Evolutionary conservation across 1,139 yeast genomes (phyloP).

Genomic region (Trichomonascaceae sp.): DNA sequence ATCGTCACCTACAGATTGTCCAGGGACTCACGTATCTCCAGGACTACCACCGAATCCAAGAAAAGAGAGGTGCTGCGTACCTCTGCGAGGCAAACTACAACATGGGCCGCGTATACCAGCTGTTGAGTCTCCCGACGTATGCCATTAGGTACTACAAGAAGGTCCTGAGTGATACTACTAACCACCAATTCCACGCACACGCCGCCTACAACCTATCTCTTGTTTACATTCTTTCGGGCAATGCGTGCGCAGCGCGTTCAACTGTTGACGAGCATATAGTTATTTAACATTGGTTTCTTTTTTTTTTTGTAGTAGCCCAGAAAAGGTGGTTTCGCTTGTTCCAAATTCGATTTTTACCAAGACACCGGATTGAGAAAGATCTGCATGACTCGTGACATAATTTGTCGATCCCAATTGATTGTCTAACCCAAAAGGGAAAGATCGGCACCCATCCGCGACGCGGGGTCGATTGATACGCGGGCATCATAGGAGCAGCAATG

Average conservation of each 20-base stretch:
- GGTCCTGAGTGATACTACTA: slow-evolving; percentile 35
- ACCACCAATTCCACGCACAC: slow-evolving; percentile 51
- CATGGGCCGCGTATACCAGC: slow-evolving; percentile 73
- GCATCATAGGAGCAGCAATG: too few relatives aligned
- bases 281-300: too few relatives aligned
- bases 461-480: too few relatives aligned
- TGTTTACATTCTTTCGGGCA: slow-evolving; percentile 68
- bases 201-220: slow-evolving; percentile 77
- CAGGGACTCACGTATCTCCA: slow-evolving; percentile 73
- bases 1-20: slow-evolving; percentile 73
- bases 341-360: too few relatives aligned
- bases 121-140: slow-evolving; percentile 57
- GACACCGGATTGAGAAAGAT: too few relatives aligned
- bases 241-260: slow-evolving; percentile 45
- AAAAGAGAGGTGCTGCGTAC: slow-evolving; percentile 34
- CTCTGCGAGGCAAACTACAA: slow-evolving; percentile 74
- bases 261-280: slow-evolving; percentile 52
- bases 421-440: too few relatives aligned
- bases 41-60: slow-evolving; percentile 48
- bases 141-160: slow-evolving; percentile 63
- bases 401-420: too few relatives aligned
- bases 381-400: too few relatives aligned
- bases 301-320: too few relatives aligned
- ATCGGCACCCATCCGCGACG: too few relatives aligned
- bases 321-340: too few relatives aligned